Evolutionary conservation across 176 grass and related monocot genomes (phyloP), one percentile per base, ranked within the genome.

Genomic region (Phoenix roebelenii): DNA sequence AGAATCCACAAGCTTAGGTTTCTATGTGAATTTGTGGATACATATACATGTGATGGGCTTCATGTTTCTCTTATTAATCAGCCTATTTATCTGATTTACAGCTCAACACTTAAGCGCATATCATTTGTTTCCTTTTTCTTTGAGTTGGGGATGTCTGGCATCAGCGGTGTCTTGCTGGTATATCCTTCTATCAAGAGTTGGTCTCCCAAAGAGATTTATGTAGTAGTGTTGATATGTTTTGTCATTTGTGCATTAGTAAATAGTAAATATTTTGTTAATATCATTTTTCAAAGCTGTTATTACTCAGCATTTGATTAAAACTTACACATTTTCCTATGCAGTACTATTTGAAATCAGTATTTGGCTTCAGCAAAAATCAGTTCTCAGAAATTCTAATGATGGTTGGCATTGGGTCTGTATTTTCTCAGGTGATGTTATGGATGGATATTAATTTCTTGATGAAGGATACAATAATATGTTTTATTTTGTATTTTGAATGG

Each of bases 311-410:
- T 54, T 54, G 25, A 15, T 3, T 39, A 15, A 16, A 28, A 66
- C 24, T 54, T 29, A 18, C 24, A 18, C 52, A 20, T 64, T 60
- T 32, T 32, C 57, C 51, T 60, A 59, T 86, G 52, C 72, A 95
- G 83, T 89, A 95, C 28, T 95, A 95, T 59, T 64, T 95, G 19
- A 95, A 95, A 74, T 76, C 72, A 16, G 77, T 85, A 73, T 95
- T 89, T 78, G 80, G 86, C 51, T 95, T 89, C 79, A 74, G 84
- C 63, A 95, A 89, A 69, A 73, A 95, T 60, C 85, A 95, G 58
- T 95, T 89, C 63, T 95, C 86, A 16, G 83, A 89, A 76, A 86
- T 95, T 66, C 77, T 89, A 61, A 76, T 95, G 83, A 64, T 95
- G 57, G 85, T 95, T 57, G 86, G 85, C 22, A 58, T 86, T 51